Conservation (phyloP, 352 stramenopile species). For the Globisporangium barbulae region DNA sequence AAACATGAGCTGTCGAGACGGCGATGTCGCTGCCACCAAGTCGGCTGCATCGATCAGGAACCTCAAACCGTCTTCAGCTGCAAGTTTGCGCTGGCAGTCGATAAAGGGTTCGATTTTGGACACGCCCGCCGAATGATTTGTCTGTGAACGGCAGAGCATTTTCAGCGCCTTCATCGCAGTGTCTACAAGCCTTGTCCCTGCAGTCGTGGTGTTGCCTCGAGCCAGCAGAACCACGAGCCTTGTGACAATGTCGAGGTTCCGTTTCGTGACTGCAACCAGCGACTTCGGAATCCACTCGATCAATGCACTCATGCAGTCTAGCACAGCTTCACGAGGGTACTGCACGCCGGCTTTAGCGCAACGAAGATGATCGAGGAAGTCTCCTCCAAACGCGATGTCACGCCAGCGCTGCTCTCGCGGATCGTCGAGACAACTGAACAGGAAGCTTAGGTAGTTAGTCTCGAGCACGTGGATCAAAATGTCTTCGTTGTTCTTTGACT, state of each 20-base stretch:
- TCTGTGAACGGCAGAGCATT: conserved; percentile 9
- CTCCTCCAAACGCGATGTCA: conserved; percentile 11
- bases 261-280: conserved; percentile 7
- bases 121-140: background rate
- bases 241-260: conserved; percentile 14
- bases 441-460: conserved; percentile 8
- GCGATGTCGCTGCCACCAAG: background rate
- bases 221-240: background rate
- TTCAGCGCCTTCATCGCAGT: conserved; percentile 2
- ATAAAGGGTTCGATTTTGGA: conserved; percentile 1
- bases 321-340: conserved; percentile 6
- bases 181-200: background rate
- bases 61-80: conserved; percentile 13
- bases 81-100: conserved; percentile 13
- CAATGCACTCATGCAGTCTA: conserved; percentile 3
- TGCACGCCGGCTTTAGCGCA: background rate
- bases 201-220: background rate
- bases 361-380: conserved; percentile 10
- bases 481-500: background rate
- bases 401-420: conserved; percentile 1
- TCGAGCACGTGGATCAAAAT: background rate
- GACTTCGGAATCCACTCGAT: conserved; percentile 10
- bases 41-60: conserved; percentile 13
- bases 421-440: conserved; percentile 14
- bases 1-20: conserved; percentile 10